Evolutionary conservation across 257 asterid species (phyloP).

Genomic region (Craterostigma plantagineum): DNA sequence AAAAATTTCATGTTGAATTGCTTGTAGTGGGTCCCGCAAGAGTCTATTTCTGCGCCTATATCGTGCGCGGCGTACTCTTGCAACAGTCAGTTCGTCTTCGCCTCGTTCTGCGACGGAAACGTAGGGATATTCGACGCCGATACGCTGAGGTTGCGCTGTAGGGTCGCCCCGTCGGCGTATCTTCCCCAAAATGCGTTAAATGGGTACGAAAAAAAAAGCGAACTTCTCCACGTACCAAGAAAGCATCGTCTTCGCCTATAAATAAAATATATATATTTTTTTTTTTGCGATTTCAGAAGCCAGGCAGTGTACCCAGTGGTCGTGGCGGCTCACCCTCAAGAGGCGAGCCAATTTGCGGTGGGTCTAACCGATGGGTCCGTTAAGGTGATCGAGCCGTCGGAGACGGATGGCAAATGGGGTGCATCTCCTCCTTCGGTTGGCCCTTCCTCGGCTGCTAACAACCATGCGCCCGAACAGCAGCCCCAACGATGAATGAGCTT

Average conservation of each 20-base stretch:
- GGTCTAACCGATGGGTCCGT: conserved; percentile 88
- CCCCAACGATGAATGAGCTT: no score
- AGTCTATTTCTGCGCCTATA: conserved; percentile 28
- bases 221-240: no score
- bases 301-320: conserved; percentile 56
- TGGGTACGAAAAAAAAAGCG: neutral
- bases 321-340: conserved; percentile 84
- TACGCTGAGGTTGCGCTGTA: conserved; percentile 32
- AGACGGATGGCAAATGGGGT: conserved; percentile 83
- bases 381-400: conserved; percentile 82
- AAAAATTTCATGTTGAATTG: no score
- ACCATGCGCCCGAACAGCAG: no score
- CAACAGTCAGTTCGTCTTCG: conserved; percentile 38
- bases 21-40: conserved; percentile 42
- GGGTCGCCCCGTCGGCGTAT: conserved; percentile 38
- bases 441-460: conserved; percentile 2
- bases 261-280: no score
- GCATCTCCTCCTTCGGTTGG: conserved; percentile 26
- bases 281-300: conserved; percentile 15
- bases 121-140: conserved; percentile 34
- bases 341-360: conserved; percentile 71
- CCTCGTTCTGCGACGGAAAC: conserved; percentile 33
- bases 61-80: conserved; percentile 50
- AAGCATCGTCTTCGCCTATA: no score
- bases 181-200: conserved; percentile 14